Evolutionary conservation across 2,329 filamentous ascomycete genomes (phyloP).

Genomic region (Leptosphaerulina australis): DNA sequence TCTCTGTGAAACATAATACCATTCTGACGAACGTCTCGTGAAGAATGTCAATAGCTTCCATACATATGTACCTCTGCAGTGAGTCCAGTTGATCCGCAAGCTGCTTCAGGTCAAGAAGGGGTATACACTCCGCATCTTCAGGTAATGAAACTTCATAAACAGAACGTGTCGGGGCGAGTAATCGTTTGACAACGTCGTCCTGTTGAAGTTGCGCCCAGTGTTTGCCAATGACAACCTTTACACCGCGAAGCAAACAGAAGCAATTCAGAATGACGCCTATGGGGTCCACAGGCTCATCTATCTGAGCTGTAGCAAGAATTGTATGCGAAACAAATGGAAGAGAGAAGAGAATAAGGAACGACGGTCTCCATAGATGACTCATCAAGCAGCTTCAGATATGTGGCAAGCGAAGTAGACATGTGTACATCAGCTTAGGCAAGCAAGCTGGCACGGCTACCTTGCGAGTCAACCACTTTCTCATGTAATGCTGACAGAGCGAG

Average conservation of each 20-base stretch:
- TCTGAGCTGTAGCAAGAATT: conserved; percentile 36
- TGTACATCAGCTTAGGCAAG: conserved; percentile 37
- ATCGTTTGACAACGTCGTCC: neutral
- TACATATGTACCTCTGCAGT: conserved; percentile 28
- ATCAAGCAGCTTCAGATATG: conserved; percentile 32
- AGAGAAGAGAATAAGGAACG: conserved; percentile 38
- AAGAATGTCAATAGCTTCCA: conserved; percentile 33
- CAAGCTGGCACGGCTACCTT: conserved; percentile 26
- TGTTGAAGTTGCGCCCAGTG: conserved; percentile 25
- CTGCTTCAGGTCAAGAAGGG: conserved; percentile 6
- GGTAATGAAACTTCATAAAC: neutral
- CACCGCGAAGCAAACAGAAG: conserved; percentile 38
- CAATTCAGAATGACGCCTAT: conserved; percentile 36
- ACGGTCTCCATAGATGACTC: conserved; percentile 27
- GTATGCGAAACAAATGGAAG: conserved; percentile 35
- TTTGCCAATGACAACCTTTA: conserved; percentile 30
- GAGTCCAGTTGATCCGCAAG: conserved; percentile 18
- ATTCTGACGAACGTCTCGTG: conserved; percentile 20
- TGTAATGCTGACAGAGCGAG: conserved; percentile 39
- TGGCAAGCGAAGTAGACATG: conserved; percentile 33
- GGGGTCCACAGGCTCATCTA: conserved; percentile 36
- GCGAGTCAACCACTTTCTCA: conserved; percentile 28
- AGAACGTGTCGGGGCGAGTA: neutral
- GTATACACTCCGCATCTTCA: conserved; percentile 3
- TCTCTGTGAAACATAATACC: conserved; percentile 1